Evolutionary conservation across 1,284 basidiomycete genomes (phyloP).

Genomic region (Trametes polyzona): DNA sequence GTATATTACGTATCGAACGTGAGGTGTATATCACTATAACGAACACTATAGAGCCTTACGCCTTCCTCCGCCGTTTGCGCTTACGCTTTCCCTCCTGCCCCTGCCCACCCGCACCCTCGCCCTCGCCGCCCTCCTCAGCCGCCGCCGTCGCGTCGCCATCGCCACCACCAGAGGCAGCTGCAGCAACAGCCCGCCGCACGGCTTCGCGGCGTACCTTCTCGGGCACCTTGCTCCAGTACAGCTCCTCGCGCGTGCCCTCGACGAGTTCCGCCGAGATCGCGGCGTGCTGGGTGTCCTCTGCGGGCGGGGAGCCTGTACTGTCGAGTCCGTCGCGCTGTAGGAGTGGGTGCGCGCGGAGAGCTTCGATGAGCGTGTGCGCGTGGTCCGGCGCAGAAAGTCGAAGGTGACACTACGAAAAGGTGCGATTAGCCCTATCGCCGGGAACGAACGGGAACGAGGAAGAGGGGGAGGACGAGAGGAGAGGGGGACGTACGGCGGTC

Average conservation of each 20-base stretch:
- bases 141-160: not conserved
- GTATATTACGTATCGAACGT: no score
- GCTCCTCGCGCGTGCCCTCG: conserved; percentile 60
- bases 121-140: not conserved
- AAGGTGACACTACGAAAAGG: conserved; percentile 62
- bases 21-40: not conserved
- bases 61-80: conserved; percentile 25
- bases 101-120: not conserved
- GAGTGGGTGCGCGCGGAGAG: conserved; percentile 44
- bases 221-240: conserved; percentile 82
- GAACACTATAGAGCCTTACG: no score
- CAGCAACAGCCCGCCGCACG: conserved; percentile 48
- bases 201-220: conserved; percentile 68
- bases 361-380: conserved; percentile 46
- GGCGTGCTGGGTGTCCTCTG: not conserved
- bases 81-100: conserved; percentile 17
- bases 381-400: conserved; percentile 60
- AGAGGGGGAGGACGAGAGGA: not conserved
- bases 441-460: not conserved
- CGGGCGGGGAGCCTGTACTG: conserved; percentile 12
- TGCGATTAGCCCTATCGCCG: not conserved
- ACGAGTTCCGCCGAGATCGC: conserved; percentile 58
- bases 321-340: conserved; percentile 52
- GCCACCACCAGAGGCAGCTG: no score
- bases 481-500: conserved; percentile 55